Conservation (phyloP, 768 basidiomycete genomes). For the Auriscalpium vulgare region DNA sequence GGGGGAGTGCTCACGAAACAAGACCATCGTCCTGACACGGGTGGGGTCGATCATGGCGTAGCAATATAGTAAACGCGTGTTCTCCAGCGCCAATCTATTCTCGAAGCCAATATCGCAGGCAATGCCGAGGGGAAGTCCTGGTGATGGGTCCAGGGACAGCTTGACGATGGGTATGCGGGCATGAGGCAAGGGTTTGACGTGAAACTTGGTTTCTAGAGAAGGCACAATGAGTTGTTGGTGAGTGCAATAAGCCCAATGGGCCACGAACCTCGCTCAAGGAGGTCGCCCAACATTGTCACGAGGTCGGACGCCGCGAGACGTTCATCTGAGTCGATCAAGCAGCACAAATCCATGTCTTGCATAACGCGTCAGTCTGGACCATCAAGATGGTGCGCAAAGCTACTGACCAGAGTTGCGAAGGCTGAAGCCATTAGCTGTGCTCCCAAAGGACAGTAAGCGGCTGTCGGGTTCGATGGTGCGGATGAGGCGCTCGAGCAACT, state of each 20-base stretch:
- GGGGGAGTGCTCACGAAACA: constrained; percentile 73
- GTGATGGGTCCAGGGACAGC: constrained; percentile 83
- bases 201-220: constrained; percentile 80
- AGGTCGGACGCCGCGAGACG: constrained; percentile 79
- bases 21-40: constrained; percentile 85
- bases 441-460: constrained; percentile 88
- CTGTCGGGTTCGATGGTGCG: constrained; percentile 90
- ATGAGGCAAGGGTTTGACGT: constrained; percentile 92
- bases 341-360: constrained; percentile 97
- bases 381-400: neutral
- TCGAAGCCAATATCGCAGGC: constrained; percentile 99
- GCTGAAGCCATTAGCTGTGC: constrained; percentile 95
- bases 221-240: constrained; percentile 10
- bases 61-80: constrained; percentile 91
- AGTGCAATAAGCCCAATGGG: constrained; percentile 1
- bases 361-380: neutral
- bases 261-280: constrained; percentile 82
- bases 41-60: constrained; percentile 97
- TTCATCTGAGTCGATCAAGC: constrained; percentile 84
- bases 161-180: constrained; percentile 99
- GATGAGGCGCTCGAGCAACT: constrained; percentile 90
- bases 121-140: constrained; percentile 76
- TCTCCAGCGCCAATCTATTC: constrained; percentile 94
- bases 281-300: constrained; percentile 87
- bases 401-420: constrained; percentile 85